phyloP scores from a whole-genome alignment of 148 eudicot species.

The Heliamphora exappendiculata region DNA sequence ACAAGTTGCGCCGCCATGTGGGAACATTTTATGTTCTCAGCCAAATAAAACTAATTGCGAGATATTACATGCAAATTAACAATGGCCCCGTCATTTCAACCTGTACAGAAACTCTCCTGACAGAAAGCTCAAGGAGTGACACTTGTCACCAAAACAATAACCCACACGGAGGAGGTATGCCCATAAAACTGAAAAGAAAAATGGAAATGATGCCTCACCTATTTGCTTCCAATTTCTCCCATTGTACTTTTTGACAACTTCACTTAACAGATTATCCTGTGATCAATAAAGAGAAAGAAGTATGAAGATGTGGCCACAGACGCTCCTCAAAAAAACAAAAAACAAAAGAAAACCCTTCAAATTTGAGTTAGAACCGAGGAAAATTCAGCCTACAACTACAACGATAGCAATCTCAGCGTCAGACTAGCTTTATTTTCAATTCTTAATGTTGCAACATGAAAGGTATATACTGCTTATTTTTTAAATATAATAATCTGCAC shows the following conservation, averaged over 20 bases:
- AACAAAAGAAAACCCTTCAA: not conserved
- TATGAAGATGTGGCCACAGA: not conserved
- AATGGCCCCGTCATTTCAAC: not conserved
- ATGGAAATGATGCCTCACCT: conserved; percentile 31
- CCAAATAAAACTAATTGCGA: not conserved
- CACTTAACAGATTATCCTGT: conserved; percentile 54
- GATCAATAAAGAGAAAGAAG: not conserved
- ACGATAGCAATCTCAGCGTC: not conserved
- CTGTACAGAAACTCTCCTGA: not conserved
- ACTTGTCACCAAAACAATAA: not conserved
- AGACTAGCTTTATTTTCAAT: not conserved
- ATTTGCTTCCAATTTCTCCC: conserved; percentile 78
- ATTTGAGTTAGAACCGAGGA: not conserved
- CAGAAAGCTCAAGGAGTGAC: not conserved
- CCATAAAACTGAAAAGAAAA: not conserved
- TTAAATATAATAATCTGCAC: not conserved
- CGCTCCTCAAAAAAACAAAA: too few relatives aligned
- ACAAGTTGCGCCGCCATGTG: not conserved
- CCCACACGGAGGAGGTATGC: not conserved
- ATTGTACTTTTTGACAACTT: conserved; percentile 46
- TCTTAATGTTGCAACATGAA: not conserved
- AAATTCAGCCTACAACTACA: conserved; percentile 2
- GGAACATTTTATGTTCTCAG: not conserved
- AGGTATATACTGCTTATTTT: not conserved
- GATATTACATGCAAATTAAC: not conserved